Base-by-base conservation (phyloP, 768 basidiomycete species). In the Boletus insuetus region DNA sequence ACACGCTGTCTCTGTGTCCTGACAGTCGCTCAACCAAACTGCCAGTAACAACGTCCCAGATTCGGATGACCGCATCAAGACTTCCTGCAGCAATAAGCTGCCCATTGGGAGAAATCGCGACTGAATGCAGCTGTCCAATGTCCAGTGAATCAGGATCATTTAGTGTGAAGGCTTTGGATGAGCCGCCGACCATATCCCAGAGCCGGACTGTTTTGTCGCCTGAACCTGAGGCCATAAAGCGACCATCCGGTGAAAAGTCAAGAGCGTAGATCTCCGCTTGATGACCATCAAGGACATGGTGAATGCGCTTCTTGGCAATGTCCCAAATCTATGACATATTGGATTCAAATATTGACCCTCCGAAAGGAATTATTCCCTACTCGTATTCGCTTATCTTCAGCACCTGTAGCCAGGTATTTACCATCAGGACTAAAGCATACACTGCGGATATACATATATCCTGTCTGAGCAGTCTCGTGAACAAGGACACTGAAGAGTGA, bases 221-320 rank as follows among this genome's bases (percentile, higher is more conserved):
- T 0, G 91, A 94, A 17, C 94, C 94, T 4, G 91, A 94, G 13
- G 94, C 90, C 59, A 96, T 87, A 61, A 89, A 79, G 6, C 84
- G 79, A 10, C 94, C 94, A 62, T 94, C 89, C 17, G 78, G 73
- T 3, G 91, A 90, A 73, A 94, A 96, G 71, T 91, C 92, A 58
- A 97, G 85, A 2, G 93, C 92, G 73, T 95, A 96, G 65, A 97
- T 94, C 66, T 96, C 94, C 66, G 92, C 89, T 64, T 84, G 84
- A 73, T 97, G 94, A 7, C 94, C 94, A 60, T 89, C 85, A 63
- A 95, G 92, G 11, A 90, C 76, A 59, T 82, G 85, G 53, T 85
- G 82, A 66, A 95, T 91, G 35, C 82, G 82, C 63, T 87, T 86
- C 64, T 84, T 86, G 45, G 79, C 79, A 61, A 97, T 91, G 64